A percentile compares a stretch with the other conserved stretches of the same genome.
Evolutionary conservation across 2,329 filamentous ascomycete species (phyloP).

Genomic region (Apiospora arundinis): DNA sequence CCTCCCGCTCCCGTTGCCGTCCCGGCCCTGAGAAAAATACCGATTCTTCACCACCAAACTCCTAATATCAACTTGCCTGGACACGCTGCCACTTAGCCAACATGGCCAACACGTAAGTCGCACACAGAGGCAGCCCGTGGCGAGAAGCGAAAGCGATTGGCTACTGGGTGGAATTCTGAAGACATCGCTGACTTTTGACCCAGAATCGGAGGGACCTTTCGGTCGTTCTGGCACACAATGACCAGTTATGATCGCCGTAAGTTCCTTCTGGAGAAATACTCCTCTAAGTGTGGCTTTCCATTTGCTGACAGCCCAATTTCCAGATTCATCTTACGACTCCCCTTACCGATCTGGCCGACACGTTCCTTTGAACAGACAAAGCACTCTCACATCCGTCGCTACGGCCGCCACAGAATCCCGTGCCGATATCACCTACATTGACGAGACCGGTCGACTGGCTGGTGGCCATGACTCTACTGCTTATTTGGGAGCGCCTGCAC

Average conservation of each 20-base stretch:
- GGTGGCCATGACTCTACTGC: conserved; percentile 62
- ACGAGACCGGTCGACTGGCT: conserved; percentile 67
- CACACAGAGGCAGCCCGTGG: background rate
- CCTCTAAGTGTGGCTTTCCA: background rate
- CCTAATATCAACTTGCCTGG: conserved; percentile 14
- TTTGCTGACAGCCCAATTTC: conserved; percentile 43
- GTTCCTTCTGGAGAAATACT: conserved; percentile 38
- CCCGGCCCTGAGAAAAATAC: conserved; percentile 1
- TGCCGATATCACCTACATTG: conserved; percentile 79
- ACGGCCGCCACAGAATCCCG: conserved; percentile 85
- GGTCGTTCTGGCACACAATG: conserved; percentile 95
- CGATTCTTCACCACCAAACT: background rate
- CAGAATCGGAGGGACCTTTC: conserved; percentile 75
- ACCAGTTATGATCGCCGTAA: conserved; percentile 73
- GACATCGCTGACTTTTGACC: conserved; percentile 18
- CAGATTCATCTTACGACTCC: conserved; percentile 93
- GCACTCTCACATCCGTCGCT: conserved; percentile 84
- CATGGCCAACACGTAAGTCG: conserved; percentile 13
- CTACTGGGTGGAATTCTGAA: background rate
- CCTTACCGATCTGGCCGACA: conserved; percentile 91
- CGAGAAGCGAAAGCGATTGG: background rate
- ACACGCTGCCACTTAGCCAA: background rate
- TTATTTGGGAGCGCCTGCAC: conserved; percentile 60
- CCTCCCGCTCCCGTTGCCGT: conserved; percentile 3
- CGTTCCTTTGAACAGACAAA: conserved; percentile 83